These are phyloP conservation scores for Hippophae tibetana DNA, from an alignment of 306 rosid genomes.

Conservation along the genomic window DNA sequence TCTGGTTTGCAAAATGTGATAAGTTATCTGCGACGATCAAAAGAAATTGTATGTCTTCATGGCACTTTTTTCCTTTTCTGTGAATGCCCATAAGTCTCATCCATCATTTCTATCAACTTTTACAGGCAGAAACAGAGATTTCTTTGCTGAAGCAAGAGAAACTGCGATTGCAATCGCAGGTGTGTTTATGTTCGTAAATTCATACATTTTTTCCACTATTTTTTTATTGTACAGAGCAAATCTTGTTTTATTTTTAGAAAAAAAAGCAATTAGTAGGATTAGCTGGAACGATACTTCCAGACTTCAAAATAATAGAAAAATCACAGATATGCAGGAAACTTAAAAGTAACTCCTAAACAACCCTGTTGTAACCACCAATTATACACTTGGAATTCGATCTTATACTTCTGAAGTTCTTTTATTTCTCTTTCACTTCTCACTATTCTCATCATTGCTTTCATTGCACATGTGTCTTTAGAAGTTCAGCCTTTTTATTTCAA, in stretches of 20 bases:
- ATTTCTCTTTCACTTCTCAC: no score
- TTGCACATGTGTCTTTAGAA: no score
- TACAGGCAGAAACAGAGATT: constrained; percentile 89
- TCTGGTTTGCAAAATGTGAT: constrained; percentile 68
- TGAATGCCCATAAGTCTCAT: background rate
- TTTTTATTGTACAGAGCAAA: background rate
- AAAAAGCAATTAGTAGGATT: no score
- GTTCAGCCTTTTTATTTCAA: no score
- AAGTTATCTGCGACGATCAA: constrained; percentile 74
- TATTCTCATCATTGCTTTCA: no score
- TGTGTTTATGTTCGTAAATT: constrained; percentile 13
- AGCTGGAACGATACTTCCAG: no score
- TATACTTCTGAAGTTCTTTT: no score
- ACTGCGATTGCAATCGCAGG: constrained; percentile 78
- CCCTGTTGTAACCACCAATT: no score
- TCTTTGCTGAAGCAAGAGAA: constrained; percentile 80
- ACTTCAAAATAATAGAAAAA: no score
- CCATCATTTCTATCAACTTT: constrained; percentile 4
- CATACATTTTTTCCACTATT: background rate
- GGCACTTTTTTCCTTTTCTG: constrained; percentile 1
- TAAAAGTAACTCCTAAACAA: no score
- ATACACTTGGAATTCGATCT: no score
- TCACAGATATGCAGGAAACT: no score
- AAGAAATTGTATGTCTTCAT: constrained; percentile 64
- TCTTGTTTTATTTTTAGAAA: background rate